Evolutionary conservation across 805 yeast genomes (phyloP).

Genomic region (Schwanniomyces occidentalis): DNA sequence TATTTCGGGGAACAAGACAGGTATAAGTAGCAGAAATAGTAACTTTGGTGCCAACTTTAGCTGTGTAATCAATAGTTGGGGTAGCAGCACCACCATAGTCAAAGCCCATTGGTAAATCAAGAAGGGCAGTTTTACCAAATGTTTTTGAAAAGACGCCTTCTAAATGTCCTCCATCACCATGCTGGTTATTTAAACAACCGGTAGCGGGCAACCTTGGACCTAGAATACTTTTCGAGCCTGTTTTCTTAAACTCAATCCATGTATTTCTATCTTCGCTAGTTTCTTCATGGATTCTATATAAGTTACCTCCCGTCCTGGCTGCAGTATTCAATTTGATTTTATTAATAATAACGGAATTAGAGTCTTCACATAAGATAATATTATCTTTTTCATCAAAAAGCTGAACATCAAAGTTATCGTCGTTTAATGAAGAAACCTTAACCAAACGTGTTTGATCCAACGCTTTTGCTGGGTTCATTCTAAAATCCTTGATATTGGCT

Average conservation of each 20-base stretch:
- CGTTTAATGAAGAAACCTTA: background rate
- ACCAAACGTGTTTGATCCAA: conserved; percentile 5
- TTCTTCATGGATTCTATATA: conserved; percentile 2
- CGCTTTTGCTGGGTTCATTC: conserved; percentile 4
- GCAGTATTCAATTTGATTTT: conserved; percentile 17
- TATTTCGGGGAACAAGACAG: conserved; percentile 17
- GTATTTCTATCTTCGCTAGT: conserved; percentile 5
- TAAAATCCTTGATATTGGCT: conserved; percentile 6
- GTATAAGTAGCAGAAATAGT: conserved; percentile 13
- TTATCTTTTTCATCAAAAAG: conserved; percentile 8
- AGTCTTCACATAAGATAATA: conserved; percentile 10
- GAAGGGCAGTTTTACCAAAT: conserved; percentile 13
- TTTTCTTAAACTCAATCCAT: conserved; percentile 17
- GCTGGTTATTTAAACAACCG: conserved; percentile 17
- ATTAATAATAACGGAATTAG: conserved; percentile 15
- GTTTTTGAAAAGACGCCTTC: conserved; percentile 13
- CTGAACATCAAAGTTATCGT: background rate
- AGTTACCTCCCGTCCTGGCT: conserved; percentile 10
- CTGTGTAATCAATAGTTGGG: conserved; percentile 3
- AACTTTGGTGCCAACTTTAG: conserved; percentile 7
- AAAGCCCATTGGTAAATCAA: conserved; percentile 13
- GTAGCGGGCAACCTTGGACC: conserved; percentile 16
- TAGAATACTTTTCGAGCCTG: background rate
- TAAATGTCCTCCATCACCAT: conserved; percentile 22
- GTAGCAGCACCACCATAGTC: conserved; percentile 1